Base-by-base conservation (phyloP, 495 filamentous ascomycete genomes). In the Pyronema domesticum region DNA sequence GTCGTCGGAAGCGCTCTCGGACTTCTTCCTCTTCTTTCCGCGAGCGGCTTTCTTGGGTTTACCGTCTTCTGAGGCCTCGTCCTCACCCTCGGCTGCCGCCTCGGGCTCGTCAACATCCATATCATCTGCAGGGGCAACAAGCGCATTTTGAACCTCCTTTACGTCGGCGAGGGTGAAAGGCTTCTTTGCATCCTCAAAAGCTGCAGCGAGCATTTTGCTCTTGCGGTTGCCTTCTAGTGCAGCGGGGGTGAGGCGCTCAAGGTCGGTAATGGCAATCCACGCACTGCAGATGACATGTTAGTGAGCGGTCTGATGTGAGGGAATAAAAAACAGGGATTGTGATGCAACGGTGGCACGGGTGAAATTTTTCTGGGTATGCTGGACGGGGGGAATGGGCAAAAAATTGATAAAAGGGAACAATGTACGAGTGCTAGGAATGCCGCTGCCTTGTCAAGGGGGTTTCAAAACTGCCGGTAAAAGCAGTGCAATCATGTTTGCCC, bases 21-120 rank as follows among this genome's bases (percentile, higher is more conserved):
- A 54, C 50, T 54, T 59, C 48, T 64, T 64, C 46, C 62, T 61
- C 39, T 64, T 64, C 46, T 64, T 64, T 42, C 57, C 58, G 13
- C 55, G 58, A 7, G 55, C n/a, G 30, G 33, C 17, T 34, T 57
- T 57, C 14, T 60, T 60, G 4, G 57, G 54, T 23, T 57, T 55
- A 44, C 63, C 60, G 11, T 53, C 60, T 50, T 54, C 52, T 3
- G 42, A 45, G 7, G 44, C 19, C 1, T 18, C 18, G 1, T 57
- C 49, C 0, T 48, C 55, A 6, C 17, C 51, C 11, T 37, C 48
- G 14, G 13, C 30, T 7, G 1, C 55, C 5, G 18, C 50, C 23
- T 46, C 39, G 7, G 44, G 40, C 17, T 57, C 55, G n/a, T 57
- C 55, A 34, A 30, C 19, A 7, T 54, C 52, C 30, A 46, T 36